A percentile compares a stretch with the other conserved stretches of the same genome.
Conservation (phyloP, 331 rosid genomes). For the Quercus tomentella region DNA sequence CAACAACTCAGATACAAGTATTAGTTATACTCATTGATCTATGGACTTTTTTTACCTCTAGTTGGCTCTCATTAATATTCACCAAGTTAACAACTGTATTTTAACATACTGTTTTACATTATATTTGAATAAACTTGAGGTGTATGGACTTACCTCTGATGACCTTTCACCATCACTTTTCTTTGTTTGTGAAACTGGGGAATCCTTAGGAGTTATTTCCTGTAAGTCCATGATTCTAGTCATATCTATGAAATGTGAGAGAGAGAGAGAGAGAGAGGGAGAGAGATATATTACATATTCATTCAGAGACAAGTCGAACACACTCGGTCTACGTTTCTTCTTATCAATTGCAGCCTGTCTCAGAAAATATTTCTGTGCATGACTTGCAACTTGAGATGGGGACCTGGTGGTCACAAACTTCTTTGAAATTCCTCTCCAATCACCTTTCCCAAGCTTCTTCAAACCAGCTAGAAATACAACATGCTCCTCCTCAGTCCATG, state of each 20-base stretch:
- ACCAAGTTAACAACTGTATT: neutral
- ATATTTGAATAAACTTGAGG: neutral
- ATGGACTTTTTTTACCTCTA: neutral
- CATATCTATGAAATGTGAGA: too few relatives aligned
- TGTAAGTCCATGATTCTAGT: too few relatives aligned
- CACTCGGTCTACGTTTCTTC: slow-evolving; percentile 50
- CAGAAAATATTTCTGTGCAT: slow-evolving; percentile 62
- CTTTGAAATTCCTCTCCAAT: slow-evolving; percentile 62
- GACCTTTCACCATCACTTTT: neutral
- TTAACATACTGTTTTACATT: neutral
- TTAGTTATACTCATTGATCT: neutral
- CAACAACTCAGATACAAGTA: neutral
- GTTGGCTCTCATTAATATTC: neutral
- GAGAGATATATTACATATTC: neutral
- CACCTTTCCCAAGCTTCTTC: slow-evolving; percentile 48
- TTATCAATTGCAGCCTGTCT: slow-evolving; percentile 34
- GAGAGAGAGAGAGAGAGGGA: too few relatives aligned
- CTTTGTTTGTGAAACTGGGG: neutral
- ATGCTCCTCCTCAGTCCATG: slow-evolving; percentile 63
- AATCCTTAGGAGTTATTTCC: too few relatives aligned
- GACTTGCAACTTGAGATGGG: slow-evolving; percentile 61
- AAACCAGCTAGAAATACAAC: slow-evolving; percentile 43
- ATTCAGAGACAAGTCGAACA: slow-evolving; percentile 45
- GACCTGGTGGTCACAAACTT: slow-evolving; percentile 48
- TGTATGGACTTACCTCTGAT: neutral